Evolutionary conservation across 495 filamentous ascomycete species (phyloP).

Genomic region (Daldinia vernicosa): DNA sequence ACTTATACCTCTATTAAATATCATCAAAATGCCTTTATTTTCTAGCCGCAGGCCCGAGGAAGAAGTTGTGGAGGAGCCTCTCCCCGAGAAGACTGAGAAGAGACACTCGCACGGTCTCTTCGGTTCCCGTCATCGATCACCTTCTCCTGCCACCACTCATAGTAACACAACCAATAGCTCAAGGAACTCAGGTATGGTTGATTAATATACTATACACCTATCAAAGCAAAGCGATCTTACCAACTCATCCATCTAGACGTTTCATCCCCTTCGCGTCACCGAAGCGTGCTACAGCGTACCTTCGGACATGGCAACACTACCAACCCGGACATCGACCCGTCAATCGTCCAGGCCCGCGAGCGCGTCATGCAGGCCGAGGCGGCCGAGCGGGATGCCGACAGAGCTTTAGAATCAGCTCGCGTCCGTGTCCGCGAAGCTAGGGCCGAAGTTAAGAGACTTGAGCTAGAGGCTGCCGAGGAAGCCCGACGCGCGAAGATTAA

Average conservation of each 20-base stretch:
- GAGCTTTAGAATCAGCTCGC: constrained; percentile 64
- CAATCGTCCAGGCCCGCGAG: constrained; percentile 65
- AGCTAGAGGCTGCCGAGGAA: constrained; percentile 71
- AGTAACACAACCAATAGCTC: constrained; percentile 46
- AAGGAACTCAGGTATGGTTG: constrained; percentile 35
- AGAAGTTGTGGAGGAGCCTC: constrained; percentile 51
- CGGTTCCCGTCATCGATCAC: constrained; percentile 55
- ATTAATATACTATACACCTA: constrained; percentile 16
- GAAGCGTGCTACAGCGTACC: constrained; percentile 52
- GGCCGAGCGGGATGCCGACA: constrained; percentile 69
- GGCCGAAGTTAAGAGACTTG: constrained; percentile 69
- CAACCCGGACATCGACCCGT: constrained; percentile 61
- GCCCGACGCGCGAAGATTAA: constrained; percentile 68
- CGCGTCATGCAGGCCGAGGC: constrained; percentile 65
- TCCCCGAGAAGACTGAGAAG: constrained; percentile 49
- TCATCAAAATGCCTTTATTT: constrained; percentile 59
- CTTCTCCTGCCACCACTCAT: constrained; percentile 47
- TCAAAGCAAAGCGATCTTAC: neutral
- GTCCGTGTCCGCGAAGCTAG: constrained; percentile 66
- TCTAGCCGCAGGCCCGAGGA: constrained; percentile 48
- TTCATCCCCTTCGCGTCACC: constrained; percentile 41
- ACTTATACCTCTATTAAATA: constrained; percentile 2
- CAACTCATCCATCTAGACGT: constrained; percentile 15
- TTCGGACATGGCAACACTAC: constrained; percentile 55
- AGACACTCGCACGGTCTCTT: constrained; percentile 53